Evolutionary conservation across 2,329 filamentous ascomycete genomes (phyloP).

Genomic region (Colletotrichum orchidophilum): DNA sequence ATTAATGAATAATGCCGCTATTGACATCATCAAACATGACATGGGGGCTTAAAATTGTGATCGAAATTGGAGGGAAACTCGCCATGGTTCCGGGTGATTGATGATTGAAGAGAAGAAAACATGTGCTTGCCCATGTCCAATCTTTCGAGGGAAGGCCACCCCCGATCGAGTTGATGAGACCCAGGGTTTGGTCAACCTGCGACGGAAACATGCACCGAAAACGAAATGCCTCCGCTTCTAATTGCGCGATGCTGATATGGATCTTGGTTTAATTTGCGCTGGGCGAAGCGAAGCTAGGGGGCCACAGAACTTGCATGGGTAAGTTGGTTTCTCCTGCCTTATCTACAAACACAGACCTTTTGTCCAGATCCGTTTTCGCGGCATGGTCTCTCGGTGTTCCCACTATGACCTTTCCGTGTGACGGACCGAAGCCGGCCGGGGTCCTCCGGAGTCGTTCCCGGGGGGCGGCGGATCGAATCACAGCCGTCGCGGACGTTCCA

Average conservation of each 20-base stretch:
- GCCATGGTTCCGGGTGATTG: neutral
- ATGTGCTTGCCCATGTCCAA: neutral
- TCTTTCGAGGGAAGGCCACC: neutral
- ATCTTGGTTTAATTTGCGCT: neutral
- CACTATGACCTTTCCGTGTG: neutral
- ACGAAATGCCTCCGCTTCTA: neutral
- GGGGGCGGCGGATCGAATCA: no score
- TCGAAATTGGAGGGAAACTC: neutral
- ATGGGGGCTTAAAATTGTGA: neutral
- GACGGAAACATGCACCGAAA: neutral
- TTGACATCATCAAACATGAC: conserved; percentile 14
- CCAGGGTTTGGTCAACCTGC: neutral
- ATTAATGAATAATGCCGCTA: neutral
- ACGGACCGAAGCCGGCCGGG: neutral
- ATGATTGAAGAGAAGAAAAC: neutral
- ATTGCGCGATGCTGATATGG: neutral
- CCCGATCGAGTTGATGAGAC: no score
- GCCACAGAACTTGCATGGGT: neutral
- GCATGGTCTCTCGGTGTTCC: neutral
- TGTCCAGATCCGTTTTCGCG: neutral
- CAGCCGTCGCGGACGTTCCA: no score
- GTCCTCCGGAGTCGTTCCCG: no score
- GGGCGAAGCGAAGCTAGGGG: neutral
- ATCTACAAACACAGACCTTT: neutral
- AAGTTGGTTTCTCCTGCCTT: neutral